Percentiles rank a stretch among this genome's conserved stretches.
These are phyloP conservation scores for Fusarium stilboides DNA, from an alignment of 2,329 filamentous ascomycete species.

Conservation along the genomic window DNA sequence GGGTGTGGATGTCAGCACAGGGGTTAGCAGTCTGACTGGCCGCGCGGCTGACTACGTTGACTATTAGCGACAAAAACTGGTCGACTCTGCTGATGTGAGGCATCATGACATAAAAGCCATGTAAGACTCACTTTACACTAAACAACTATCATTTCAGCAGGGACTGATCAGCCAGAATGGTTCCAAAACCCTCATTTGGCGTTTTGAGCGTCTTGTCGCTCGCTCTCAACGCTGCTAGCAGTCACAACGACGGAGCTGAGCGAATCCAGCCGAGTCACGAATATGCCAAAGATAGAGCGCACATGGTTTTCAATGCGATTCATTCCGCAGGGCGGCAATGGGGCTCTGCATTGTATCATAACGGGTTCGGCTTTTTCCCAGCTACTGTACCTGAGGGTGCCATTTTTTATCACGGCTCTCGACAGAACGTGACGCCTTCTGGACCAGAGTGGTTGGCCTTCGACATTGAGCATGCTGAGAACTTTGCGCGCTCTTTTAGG, in stretches of 20 bases:
- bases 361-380: slow-evolving; percentile 81
- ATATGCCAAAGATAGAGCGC: slow-evolving; percentile 66
- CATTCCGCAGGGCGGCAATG: slow-evolving; percentile 82
- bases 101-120: slow-evolving; percentile 5
- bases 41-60: slow-evolving; percentile 37
- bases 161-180: slow-evolving; percentile 21
- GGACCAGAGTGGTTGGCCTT: slow-evolving; percentile 82
- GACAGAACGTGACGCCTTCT: slow-evolving; percentile 60
- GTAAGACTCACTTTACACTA: background rate
- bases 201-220: slow-evolving; percentile 33
- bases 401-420: slow-evolving; percentile 77
- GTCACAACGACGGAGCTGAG: slow-evolving; percentile 7
- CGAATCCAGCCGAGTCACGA: slow-evolving; percentile 56
- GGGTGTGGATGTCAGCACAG: slow-evolving; percentile 27
- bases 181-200: slow-evolving; percentile 26
- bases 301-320: slow-evolving; percentile 80
- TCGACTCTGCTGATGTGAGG: slow-evolving; percentile 9
- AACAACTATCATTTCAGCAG: background rate
- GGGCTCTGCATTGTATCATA: slow-evolving; percentile 80
- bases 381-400: slow-evolving; percentile 76
- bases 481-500: slow-evolving; percentile 66
- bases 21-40: slow-evolving; percentile 27
- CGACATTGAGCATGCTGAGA: slow-evolving; percentile 80
- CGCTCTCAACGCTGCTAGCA: slow-evolving; percentile 9
- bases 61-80: slow-evolving; percentile 5